phyloP scores from a whole-genome alignment of 1,284 basidiomycete species.

The Marasmius fiardii region DNA sequence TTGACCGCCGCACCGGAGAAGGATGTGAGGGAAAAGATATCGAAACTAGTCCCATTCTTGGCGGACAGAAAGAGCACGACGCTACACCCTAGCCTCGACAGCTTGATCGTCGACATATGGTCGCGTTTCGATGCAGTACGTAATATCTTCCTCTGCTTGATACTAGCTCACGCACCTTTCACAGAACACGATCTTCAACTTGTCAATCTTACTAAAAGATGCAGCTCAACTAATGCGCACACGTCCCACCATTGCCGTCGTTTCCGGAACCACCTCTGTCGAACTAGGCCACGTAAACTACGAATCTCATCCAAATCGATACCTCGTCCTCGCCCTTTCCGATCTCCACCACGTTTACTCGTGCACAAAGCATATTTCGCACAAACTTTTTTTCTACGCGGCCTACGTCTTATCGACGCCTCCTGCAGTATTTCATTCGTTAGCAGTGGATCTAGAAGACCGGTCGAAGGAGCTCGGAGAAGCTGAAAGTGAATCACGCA shows the following conservation, averaged over 20 bases:
- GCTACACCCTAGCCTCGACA: conserved; percentile 43
- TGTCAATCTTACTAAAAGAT: conserved; percentile 54
- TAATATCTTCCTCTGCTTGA: conserved; percentile 10
- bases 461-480: conserved; percentile 15
- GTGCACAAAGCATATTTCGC: conserved; percentile 36
- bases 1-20: conserved; percentile 42
- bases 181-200: conserved; percentile 44
- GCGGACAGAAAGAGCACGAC: conserved; percentile 50
- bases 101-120: conserved; percentile 57
- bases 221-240: conserved; percentile 47
- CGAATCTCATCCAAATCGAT: conserved; percentile 34
- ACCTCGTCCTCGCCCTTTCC: conserved; percentile 46
- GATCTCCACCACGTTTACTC: conserved; percentile 43
- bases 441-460: conserved; percentile 39
- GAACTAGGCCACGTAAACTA: conserved; percentile 16
- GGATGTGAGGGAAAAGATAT: conserved; percentile 45
- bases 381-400: conserved; percentile 58
- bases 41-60: conserved; percentile 59
- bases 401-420: conserved; percentile 46
- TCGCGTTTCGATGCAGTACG: conserved; percentile 53
- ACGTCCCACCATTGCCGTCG: conserved; percentile 34
- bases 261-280: conserved; percentile 3
- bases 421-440: conserved; percentile 31
- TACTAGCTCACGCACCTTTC: conserved; percentile 8
- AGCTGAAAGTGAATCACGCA: background rate